These are phyloP conservation scores for Leptographium galeiforme DNA, from an alignment of 2,329 filamentous ascomycete species.

Conservation along the genomic window DNA sequence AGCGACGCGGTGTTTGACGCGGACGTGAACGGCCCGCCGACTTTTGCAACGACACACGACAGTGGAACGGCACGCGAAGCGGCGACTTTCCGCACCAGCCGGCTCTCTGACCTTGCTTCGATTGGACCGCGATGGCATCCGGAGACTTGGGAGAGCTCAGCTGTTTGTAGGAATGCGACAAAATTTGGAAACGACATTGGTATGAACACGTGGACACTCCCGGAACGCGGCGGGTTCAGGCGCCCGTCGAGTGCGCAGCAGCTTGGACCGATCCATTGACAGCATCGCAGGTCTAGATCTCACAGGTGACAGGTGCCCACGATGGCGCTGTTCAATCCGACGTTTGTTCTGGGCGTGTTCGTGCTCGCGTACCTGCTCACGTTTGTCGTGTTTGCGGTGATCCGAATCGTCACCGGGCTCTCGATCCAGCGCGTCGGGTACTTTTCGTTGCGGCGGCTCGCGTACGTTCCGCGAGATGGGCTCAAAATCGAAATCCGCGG, in stretches of 20 bases:
- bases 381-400: conserved; percentile 83
- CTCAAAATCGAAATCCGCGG: conserved; percentile 81
- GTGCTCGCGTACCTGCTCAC: conserved; percentile 81
- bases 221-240: neutral
- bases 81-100: too few relatives aligned
- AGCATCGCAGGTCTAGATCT: neutral
- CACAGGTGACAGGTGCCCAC: neutral
- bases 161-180: conserved; percentile 5
- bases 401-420: conserved; percentile 83
- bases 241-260: neutral
- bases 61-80: too few relatives aligned
- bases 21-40: too few relatives aligned
- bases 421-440: conserved; percentile 95
- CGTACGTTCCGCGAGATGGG: conserved; percentile 81
- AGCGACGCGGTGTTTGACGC: too few relatives aligned
- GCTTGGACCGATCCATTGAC: neutral
- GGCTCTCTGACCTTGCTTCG: neutral
- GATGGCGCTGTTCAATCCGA: conserved; percentile 57
- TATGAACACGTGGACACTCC: neutral
- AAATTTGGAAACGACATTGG: neutral
- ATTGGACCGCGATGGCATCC: conserved; percentile 6
- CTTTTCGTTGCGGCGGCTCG: conserved; percentile 78
- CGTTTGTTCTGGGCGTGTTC: conserved; percentile 75
- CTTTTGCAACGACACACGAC: too few relatives aligned
- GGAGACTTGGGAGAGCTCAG: neutral